Evolutionary conservation across 805 yeast species (phyloP).

Genomic region (Ogataea neopini): DNA sequence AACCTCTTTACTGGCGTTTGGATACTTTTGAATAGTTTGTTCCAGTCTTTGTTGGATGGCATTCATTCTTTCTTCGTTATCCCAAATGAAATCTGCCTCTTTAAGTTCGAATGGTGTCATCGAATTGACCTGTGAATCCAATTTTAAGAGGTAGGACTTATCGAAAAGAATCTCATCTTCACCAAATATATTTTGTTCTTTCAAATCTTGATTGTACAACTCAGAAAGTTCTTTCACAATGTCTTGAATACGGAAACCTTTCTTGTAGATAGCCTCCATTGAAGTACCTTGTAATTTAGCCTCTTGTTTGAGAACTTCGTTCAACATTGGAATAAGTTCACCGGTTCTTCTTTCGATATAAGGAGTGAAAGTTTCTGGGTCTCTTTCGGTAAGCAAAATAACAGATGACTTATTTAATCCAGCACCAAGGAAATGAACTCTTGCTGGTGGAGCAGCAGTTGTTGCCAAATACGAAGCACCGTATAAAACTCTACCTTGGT

Average conservation of each 20-base stretch:
- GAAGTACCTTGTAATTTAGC: constrained; percentile 10
- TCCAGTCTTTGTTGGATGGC: constrained; percentile 14
- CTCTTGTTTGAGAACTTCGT: constrained; percentile 21
- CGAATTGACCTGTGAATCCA: constrained; percentile 14
- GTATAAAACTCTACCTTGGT: constrained; percentile 27
- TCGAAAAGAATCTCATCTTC: constrained; percentile 24
- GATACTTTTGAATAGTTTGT: not conserved
- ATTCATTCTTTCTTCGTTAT: constrained; percentile 22
- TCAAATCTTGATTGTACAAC: constrained; percentile 13
- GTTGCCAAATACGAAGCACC: constrained; percentile 36
- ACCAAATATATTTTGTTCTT: constrained; percentile 13
- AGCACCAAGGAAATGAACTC: constrained; percentile 36
- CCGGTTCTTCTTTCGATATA: constrained; percentile 10
- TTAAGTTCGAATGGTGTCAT: constrained; percentile 18
- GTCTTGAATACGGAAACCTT: constrained; percentile 24
- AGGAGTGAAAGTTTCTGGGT: constrained; percentile 12
- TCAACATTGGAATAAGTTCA: constrained; percentile 16
- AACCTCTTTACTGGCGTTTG: constrained; percentile 6
- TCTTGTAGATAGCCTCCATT: constrained; percentile 14
- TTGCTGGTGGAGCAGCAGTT: constrained; percentile 31
- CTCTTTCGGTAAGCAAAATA: constrained; percentile 27
- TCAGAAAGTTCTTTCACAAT: constrained; percentile 7
- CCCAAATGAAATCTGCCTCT: constrained; percentile 29
- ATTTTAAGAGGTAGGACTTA: constrained; percentile 18
- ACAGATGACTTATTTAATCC: constrained; percentile 27